Percentiles rank a stretch among this genome's conserved stretches.
These are phyloP conservation scores for Citrullus amarus DNA, from an alignment of 306 rosid genomes.

Conservation along the genomic window DNA sequence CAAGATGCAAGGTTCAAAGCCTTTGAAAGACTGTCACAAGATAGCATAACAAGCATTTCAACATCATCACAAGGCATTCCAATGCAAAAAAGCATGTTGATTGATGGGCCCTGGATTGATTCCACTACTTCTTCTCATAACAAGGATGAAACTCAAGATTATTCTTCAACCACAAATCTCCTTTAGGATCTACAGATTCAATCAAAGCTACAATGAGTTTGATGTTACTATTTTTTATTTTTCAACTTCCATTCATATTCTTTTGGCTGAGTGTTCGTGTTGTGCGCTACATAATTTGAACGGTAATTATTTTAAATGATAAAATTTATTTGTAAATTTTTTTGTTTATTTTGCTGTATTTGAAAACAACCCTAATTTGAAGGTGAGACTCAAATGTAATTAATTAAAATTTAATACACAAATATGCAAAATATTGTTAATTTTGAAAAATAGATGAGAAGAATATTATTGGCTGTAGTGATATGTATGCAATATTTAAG, in stretches of 20 bases:
- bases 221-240: neutral
- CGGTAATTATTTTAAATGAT: too few relatives aligned
- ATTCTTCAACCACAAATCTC: constrained; percentile 28
- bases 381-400: neutral
- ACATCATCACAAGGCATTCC: constrained; percentile 25
- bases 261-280: neutral
- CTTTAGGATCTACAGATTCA: neutral
- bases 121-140: constrained; percentile 34
- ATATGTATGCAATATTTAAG: too few relatives aligned
- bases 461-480: too few relatives aligned
- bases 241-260: constrained; percentile 1
- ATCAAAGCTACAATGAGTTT: neutral
- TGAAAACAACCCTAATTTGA: neutral
- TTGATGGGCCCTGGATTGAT: constrained; percentile 53
- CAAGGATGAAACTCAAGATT: constrained; percentile 13
- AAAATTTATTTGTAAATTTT: too few relatives aligned
- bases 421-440: too few relatives aligned
- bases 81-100: constrained; percentile 26
- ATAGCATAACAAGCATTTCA: constrained; percentile 38
- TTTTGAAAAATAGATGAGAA: too few relatives aligned
- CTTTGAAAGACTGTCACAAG: constrained; percentile 42
- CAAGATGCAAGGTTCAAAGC: constrained; percentile 51
- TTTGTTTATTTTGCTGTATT: too few relatives aligned
- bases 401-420: too few relatives aligned
- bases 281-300: neutral